Conservation (phyloP, 352 stramenopile genomes). For the Thraustochytrium sp. region DNA sequence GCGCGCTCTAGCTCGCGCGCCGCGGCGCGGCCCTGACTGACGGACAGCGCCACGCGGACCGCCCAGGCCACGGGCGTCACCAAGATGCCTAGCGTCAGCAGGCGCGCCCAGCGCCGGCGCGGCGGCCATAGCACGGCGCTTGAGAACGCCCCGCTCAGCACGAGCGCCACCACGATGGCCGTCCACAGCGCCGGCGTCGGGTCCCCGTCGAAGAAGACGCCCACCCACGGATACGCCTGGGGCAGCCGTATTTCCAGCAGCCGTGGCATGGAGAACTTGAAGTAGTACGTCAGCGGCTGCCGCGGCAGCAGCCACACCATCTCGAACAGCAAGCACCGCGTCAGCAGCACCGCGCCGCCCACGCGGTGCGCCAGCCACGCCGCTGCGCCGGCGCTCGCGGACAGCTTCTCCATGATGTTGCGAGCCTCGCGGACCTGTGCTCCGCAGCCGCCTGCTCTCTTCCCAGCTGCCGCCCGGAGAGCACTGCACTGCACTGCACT, state of each 20-base stretch:
- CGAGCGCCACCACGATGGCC: not conserved
- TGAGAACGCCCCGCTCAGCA: not conserved
- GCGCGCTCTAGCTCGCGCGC: not conserved
- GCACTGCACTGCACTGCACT: no score
- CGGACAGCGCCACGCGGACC: not conserved
- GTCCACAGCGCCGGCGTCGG: not conserved
- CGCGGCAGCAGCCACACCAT: not conserved
- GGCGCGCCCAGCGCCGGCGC: no score
- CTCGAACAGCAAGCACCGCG: not conserved
- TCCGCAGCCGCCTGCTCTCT: no score
- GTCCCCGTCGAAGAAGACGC: constrained; percentile 7
- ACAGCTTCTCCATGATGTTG: not conserved
- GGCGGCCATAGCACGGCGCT: not conserved
- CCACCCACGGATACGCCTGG: not conserved
- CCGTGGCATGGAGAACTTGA: not conserved
- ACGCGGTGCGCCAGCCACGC: not conserved
- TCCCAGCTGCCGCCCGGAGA: no score
- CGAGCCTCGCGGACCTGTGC: no score
- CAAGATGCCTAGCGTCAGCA: not conserved
- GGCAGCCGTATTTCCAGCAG: not conserved
- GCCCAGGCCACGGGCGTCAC: not conserved
- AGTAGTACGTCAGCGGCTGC: not conserved
- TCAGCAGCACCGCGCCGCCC: not conserved
- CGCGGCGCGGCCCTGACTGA: not conserved
- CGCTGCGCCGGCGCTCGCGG: no score